Evolutionary conservation across 805 yeast species (phyloP), one percentile per base, ranked within the genome.

Genomic region (Starmerella floricola): DNA sequence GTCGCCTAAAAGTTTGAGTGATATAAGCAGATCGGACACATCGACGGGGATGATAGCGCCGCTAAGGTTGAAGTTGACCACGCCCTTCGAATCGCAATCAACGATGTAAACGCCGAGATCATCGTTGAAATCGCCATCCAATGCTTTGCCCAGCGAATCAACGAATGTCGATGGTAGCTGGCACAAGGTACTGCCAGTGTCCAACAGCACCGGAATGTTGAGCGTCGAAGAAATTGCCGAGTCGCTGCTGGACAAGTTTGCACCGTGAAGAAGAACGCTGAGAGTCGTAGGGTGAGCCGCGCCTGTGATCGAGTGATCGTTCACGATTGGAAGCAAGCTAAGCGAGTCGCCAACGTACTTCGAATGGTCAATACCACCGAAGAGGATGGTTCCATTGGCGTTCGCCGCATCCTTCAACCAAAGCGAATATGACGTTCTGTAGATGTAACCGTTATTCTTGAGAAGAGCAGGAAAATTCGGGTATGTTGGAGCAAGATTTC

Each of bases 351-450:
- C 71, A 1, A 49, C 36, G 46, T 59, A 66, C 53, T 66, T 67
- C 20, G 62, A 61, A 16, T 60, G 55, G 50, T 67, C 71, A 31
- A 65, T 51, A 20, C 65, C 72, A 12, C 71, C 71, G 46, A 66
- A 66, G 42, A 68, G 53, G 8, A 67, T 38, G 3, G 55, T 36
- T 6, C 72, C 72, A 2, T 51, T 27, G 15, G 41, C 41, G 8
- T 63, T 52, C 16, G 49, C 48, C 2, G 49, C 44, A 8, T 54
- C 52, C 40, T 63, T 58, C 48, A 70, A 58, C 56, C 62, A 71
- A 40, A 72, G 57, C 24, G 75, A 70, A 56, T 68, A 72, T 13
- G 70, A 63, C 17, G 50, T 50, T 34, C 60, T 55, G 29, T 60
- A 51, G 50, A 69, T 69, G 21, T 55, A 30, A 3, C 74, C 74